These are phyloP conservation scores for Penicillium paxilli DNA, from an alignment of 495 filamentous ascomycete genomes.

Conservation along the genomic window DNA sequence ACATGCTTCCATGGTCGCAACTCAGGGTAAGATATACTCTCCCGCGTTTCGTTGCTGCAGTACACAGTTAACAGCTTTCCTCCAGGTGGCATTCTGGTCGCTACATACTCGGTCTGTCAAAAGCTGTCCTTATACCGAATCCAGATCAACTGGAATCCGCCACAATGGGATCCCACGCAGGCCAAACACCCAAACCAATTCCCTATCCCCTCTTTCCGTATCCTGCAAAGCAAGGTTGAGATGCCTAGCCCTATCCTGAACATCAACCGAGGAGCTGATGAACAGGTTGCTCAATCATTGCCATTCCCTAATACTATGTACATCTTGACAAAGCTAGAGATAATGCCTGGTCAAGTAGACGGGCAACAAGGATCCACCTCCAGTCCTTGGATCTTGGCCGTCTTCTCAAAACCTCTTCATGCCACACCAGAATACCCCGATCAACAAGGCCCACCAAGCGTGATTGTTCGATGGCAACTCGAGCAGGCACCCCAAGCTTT, in stretches of 20 bases:
- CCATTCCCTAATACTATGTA: constrained; percentile 45
- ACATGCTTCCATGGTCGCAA: constrained; percentile 76
- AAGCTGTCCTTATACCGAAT: constrained; percentile 66
- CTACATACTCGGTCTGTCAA: constrained; percentile 63
- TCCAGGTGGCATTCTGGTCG: constrained; percentile 59
- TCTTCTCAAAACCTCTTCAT: constrained; percentile 62
- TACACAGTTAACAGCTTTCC: not conserved
- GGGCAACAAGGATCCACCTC: constrained; percentile 46
- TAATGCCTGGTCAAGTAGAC: constrained; percentile 61
- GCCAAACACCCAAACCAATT: constrained; percentile 36
- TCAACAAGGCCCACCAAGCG: constrained; percentile 61
- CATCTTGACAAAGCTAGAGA: constrained; percentile 64
- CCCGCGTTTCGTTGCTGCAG: not conserved
- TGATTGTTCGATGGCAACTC: constrained; percentile 80
- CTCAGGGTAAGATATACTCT: constrained; percentile 57
- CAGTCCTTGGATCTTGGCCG: constrained; percentile 65
- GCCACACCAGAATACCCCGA: constrained; percentile 50
- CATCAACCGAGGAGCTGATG: constrained; percentile 20
- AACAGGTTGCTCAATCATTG: constrained; percentile 29
- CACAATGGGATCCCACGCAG: constrained; percentile 38
- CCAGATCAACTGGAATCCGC: constrained; percentile 47
- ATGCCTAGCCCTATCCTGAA: constrained; percentile 34
- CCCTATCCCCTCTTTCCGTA: constrained; percentile 44
- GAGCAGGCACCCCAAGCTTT: constrained; percentile 56
- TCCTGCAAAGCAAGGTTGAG: constrained; percentile 43